Conservation (phyloP, 805 yeast species). For the Cyberlindnera suaveolens region DNA sequence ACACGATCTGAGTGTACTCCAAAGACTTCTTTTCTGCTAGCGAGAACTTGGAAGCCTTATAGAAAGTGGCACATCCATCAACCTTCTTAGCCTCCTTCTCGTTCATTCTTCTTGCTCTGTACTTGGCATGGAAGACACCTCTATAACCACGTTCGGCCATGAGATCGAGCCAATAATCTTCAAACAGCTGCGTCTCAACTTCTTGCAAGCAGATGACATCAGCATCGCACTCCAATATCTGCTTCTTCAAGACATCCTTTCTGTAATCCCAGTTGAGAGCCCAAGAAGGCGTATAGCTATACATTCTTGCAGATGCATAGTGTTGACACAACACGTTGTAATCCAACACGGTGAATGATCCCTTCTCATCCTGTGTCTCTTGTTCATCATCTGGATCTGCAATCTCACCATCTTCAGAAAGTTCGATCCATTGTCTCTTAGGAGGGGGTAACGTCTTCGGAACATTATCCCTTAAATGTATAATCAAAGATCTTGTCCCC, state of each 20-base stretch:
- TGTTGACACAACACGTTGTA: slow-evolving; percentile 94
- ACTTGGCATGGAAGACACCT: slow-evolving; percentile 78
- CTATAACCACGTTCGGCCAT: slow-evolving; percentile 71
- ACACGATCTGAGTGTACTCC: slow-evolving; percentile 78
- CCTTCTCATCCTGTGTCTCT: slow-evolving; percentile 24
- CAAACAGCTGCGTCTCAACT: slow-evolving; percentile 81
- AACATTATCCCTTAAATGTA: slow-evolving; percentile 74
- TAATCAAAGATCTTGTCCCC: slow-evolving; percentile 80
- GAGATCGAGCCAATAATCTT: slow-evolving; percentile 79
- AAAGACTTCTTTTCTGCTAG: slow-evolving; percentile 64
- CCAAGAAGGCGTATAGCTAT: slow-evolving; percentile 95
- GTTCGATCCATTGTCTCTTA: slow-evolving; percentile 77
- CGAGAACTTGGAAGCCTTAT: slow-evolving; percentile 59
- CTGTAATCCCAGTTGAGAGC: slow-evolving; percentile 93
- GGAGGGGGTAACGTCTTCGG: slow-evolving; percentile 61
- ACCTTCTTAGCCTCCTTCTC: slow-evolving; percentile 79
- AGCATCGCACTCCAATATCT: slow-evolving; percentile 55
- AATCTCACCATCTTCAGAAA: slow-evolving; percentile 72
- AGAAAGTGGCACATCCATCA: slow-evolving; percentile 98
- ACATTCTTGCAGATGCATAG: slow-evolving; percentile 88
- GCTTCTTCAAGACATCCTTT: slow-evolving; percentile 66
- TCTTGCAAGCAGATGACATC: slow-evolving; percentile 93
- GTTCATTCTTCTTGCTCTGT: slow-evolving; percentile 87
- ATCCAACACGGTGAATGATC: slow-evolving; percentile 68
- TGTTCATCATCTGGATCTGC: slow-evolving; percentile 25